Base-by-base conservation (phyloP, 495 filamentous ascomycete species). In the Daldinia grandis region DNA sequence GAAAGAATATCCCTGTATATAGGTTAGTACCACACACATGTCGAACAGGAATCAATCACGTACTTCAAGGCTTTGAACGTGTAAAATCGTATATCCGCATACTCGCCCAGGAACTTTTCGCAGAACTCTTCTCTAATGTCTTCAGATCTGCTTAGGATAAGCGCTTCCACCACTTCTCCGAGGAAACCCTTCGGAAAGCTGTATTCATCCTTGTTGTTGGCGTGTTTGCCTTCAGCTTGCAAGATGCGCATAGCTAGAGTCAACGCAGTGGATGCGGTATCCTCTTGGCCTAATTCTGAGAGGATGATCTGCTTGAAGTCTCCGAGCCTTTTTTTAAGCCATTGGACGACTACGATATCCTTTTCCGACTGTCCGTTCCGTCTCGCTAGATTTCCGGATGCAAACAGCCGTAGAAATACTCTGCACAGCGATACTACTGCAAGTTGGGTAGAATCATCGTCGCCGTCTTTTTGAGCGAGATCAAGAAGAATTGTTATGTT, bases 401-500 rank as follows among this genome's bases (percentile, higher is more conserved):
- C 90, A 73, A 97, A 87, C 56, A 99, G 84, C 65, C 90, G 87
- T 73, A 90, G 88, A 75, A 99, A 97, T n/a, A 94, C 90, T 66
- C 94, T 89, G 76, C 94, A 98, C 28, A 98, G 83, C 1, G 93
- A 88, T 17, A 97, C 90, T 0, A 90, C 87, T 0, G 93, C 92
- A 21, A 88, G 81, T 9, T 91, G 73, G 0, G 80, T 76, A 19
- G 74, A 63, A 9, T 76, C 72, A 0, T 63, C 69, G 17, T 86
- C 78, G 33, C 71, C 64, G 37, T 76, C 64, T 17, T 69, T 69
- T 77, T 86, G 81, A 9, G 89, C 81, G 69, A 88, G 81, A 8
- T 84, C 83, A 37, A 96, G 82, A 42, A 98, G 79, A 0, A 83
- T 89, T 8, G 89, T 88, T 74, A 98, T 96, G 72, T 95, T 93